These are phyloP conservation scores for Mucor circinelloides DNA, from an alignment of 371 early-diverging fungal genomes.

Conservation along the genomic window DNA sequence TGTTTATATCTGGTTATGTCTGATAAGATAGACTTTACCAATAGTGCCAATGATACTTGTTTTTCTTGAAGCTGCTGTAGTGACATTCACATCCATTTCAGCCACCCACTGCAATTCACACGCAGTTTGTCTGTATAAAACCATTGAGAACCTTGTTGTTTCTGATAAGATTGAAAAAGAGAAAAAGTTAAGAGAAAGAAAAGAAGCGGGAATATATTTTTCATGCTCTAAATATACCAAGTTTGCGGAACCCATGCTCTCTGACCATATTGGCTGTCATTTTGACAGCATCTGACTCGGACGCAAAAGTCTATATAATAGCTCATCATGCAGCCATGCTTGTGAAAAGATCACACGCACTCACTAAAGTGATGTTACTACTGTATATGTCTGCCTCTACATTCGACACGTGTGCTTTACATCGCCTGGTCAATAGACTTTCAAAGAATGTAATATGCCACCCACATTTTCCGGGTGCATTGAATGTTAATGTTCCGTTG, in stretches of 20 bases:
- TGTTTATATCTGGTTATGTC: background rate
- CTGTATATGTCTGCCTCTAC: background rate
- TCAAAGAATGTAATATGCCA: no score
- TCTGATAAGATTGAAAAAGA: background rate
- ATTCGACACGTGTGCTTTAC: background rate
- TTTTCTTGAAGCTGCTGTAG: constrained; percentile 68
- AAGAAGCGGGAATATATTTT: background rate
- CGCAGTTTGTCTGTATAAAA: constrained; percentile 14
- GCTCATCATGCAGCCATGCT: background rate
- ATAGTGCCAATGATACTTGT: constrained; percentile 62
- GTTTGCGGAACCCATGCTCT: background rate
- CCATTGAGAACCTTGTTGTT: background rate
- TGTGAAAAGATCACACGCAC: background rate
- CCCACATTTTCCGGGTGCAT: no score
- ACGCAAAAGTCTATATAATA: background rate
- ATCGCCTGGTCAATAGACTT: no score
- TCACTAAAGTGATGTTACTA: background rate
- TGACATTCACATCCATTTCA: constrained; percentile 64
- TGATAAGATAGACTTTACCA: constrained; percentile 2
- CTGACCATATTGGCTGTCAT: background rate
- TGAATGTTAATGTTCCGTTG: no score
- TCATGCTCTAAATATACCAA: background rate
- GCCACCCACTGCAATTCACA: constrained; percentile 78
- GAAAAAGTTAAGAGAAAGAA: background rate
- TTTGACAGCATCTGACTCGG: background rate